A percentile compares a stretch with the other conserved stretches of the same genome.
Conservation (phyloP, 2,329 filamentous ascomycete genomes). For the Alternaria viburni region DNA sequence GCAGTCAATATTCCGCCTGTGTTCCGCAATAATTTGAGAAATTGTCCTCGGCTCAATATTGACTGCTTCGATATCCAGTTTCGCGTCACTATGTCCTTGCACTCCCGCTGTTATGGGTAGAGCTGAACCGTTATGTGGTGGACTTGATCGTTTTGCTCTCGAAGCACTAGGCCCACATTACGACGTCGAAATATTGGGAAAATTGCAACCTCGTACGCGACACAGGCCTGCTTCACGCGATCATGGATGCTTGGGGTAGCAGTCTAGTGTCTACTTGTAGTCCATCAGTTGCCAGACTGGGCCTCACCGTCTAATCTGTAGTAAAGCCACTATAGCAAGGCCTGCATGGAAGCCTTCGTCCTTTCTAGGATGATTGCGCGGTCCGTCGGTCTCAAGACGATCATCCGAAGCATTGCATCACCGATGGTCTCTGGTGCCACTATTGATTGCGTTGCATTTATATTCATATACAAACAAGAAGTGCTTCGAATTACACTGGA, state of each 20-base stretch:
- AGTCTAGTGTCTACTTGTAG: neutral
- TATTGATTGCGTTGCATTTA: constrained; percentile 7
- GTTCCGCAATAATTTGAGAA: neutral
- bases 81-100: neutral
- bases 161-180: constrained; percentile 16
- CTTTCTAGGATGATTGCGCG: constrained; percentile 16
- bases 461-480: constrained; percentile 13
- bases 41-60: neutral
- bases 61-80: neutral
- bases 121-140: neutral
- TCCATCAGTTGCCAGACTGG: neutral
- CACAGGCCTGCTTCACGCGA: neutral
- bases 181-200: constrained; percentile 18
- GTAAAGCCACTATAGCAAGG: neutral
- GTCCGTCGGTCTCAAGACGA: constrained; percentile 13
- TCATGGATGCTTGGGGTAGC: neutral
- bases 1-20: neutral
- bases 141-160: neutral
- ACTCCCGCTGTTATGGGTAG: neutral
- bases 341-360: constrained; percentile 18
- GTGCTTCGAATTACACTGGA: neutral
- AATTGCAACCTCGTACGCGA: constrained; percentile 14
- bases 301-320: constrained; percentile 2
- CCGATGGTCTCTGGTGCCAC: constrained; percentile 10
- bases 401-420: constrained; percentile 23